Evolutionary conservation across 2,329 filamentous ascomycete species (phyloP).

Genomic region (Alternaria gansuensis): DNA sequence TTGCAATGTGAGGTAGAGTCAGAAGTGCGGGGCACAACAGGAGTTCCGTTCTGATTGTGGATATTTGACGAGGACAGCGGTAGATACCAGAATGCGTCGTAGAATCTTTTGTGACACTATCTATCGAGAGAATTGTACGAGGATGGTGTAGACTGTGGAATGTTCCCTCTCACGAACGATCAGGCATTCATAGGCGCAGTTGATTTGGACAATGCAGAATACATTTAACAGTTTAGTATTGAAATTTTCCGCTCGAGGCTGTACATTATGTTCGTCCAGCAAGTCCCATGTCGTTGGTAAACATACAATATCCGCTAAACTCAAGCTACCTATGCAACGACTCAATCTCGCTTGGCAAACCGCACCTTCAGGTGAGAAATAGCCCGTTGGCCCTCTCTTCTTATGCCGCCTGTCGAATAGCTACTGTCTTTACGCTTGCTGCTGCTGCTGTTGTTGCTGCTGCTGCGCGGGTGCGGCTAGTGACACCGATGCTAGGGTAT

Average conservation of each 20-base stretch:
- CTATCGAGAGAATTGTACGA: too few species aligned
- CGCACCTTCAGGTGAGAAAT: neutral
- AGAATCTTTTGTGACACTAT: too few species aligned
- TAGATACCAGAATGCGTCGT: too few species aligned
- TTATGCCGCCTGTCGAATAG: neutral
- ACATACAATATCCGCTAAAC: neutral
- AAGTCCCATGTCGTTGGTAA: neutral
- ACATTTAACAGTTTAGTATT: neutral
- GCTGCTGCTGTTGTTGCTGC: constrained; percentile 1
- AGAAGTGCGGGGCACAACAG: neutral
- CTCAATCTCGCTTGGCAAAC: neutral
- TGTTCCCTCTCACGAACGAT: too few species aligned
- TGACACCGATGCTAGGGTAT: constrained; percentile 16
- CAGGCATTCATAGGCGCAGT: too few species aligned
- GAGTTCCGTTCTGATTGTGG: too few species aligned
- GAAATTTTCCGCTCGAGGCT: neutral
- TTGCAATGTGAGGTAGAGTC: neutral
- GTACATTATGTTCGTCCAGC: constrained; percentile 4
- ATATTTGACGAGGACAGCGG: too few species aligned
- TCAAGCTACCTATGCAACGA: constrained; percentile 2
- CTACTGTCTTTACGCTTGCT: neutral
- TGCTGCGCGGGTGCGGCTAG: constrained; percentile 13
- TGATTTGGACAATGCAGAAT: too few species aligned
- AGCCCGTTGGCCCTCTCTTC: neutral
- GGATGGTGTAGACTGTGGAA: too few species aligned